phyloP scores from a whole-genome alignment of 2,329 filamentous ascomycete species.

The Ampelomyces quisqualis region DNA sequence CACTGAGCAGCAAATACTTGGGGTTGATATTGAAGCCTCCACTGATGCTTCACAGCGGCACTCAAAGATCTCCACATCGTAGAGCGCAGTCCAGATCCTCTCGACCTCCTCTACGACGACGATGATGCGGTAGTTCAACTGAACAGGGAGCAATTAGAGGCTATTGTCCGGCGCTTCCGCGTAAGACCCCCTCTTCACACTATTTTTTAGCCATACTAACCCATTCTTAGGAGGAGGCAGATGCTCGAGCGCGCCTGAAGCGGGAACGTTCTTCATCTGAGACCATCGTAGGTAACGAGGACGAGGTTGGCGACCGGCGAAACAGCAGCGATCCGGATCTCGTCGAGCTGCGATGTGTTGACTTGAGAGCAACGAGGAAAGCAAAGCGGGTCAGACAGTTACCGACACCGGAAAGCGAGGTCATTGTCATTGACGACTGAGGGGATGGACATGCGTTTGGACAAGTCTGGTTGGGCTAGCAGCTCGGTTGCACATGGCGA shows the following conservation, averaged over 20 bases:
- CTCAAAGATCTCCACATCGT: slow-evolving; percentile 38
- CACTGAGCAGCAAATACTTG: background rate
- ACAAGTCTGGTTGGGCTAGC: background rate
- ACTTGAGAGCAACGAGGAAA: slow-evolving; percentile 4
- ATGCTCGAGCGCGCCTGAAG: slow-evolving; percentile 1
- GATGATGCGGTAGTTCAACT: slow-evolving; percentile 5
- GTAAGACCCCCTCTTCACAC: background rate
- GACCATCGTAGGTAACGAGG: slow-evolving; percentile 3
- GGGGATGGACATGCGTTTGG: background rate
- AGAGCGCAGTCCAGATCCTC: slow-evolving; percentile 21
- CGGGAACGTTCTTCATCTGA: slow-evolving; percentile 5
- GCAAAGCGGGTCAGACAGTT: slow-evolving; percentile 3
- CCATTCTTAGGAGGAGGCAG: slow-evolving; percentile 1
- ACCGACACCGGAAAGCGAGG: slow-evolving; percentile 2
- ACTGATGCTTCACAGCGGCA: slow-evolving; percentile 1
- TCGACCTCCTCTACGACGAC: slow-evolving; percentile 6
- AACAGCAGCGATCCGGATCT: slow-evolving; percentile 2
- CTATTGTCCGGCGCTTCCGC: slow-evolving; percentile 5
- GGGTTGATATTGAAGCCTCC: too few species aligned
- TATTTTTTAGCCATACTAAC: background rate
- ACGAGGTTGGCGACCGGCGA: background rate
- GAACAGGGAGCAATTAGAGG: slow-evolving; percentile 9
- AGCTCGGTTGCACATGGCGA: too few species aligned
- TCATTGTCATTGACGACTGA: slow-evolving; percentile 7
- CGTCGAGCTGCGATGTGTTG: slow-evolving; percentile 1